Percentiles rank a stretch among this genome's conserved stretches.
Evolutionary conservation across 352 stramenopile species (phyloP).

Genomic region (Thalassiosira mediterranea): DNA sequence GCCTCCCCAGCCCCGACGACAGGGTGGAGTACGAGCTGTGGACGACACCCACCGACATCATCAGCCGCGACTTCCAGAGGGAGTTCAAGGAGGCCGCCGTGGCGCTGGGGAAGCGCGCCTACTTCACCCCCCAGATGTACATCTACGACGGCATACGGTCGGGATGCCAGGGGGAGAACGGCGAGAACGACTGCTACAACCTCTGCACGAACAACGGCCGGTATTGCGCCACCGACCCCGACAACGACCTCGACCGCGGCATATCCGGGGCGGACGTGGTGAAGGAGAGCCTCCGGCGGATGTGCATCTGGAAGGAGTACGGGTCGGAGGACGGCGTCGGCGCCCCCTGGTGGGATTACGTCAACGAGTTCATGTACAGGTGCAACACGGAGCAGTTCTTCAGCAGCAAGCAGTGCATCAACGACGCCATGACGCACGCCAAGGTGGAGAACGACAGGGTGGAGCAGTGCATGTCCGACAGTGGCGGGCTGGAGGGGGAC

Average conservation of each 20-base stretch:
- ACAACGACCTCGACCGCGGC: conserved; percentile 91
- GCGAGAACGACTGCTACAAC: conserved; percentile 90
- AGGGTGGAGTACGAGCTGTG: conserved; percentile 97
- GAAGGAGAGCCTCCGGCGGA: conserved; percentile 89
- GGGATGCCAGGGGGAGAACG: conserved; percentile 88
- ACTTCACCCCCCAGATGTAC: conserved; percentile 96
- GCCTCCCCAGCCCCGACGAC: conserved; percentile 91
- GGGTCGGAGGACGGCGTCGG: conserved; percentile 87
- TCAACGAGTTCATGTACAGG: conserved; percentile 89
- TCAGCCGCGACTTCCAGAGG: conserved; percentile 67
- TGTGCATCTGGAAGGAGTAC: conserved; percentile 94
- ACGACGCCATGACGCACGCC: conserved; percentile 90
- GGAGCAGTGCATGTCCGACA: conserved; percentile 92
- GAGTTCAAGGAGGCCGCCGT: conserved; percentile 88
- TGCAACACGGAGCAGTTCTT: conserved; percentile 84
- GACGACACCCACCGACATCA: conserved; percentile 91
- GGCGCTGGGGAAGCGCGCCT: conserved; percentile 89
- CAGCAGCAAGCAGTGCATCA: conserved; percentile 87
- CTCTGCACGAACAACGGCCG: conserved; percentile 96
- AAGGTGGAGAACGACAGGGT: conserved; percentile 87
- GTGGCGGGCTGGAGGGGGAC: conserved; percentile 88
- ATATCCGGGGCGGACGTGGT: conserved; percentile 94
- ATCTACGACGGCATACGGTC: conserved; percentile 94
- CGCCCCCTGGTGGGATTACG: conserved; percentile 93
- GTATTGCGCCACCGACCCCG: conserved; percentile 96